Evolutionary conservation across 2,329 filamentous ascomycete genomes (phyloP).

Genomic region (Aquanectria penicillioides): DNA sequence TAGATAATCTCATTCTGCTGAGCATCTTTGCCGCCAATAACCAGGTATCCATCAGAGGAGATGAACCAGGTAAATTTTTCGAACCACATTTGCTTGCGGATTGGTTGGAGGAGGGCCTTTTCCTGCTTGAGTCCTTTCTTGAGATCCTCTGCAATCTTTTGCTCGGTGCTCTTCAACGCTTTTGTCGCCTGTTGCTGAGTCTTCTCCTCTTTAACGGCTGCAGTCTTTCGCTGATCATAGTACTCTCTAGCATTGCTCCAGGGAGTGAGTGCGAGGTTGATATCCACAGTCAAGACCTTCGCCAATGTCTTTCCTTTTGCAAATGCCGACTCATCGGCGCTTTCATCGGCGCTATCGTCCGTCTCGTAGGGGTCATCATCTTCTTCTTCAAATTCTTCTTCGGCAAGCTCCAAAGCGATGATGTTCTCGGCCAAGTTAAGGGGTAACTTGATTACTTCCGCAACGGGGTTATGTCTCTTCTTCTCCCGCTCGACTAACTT

Average conservation of each 20-base stretch:
- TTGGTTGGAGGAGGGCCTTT: constrained; percentile 84
- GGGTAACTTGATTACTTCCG: constrained; percentile 85
- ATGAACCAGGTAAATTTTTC: constrained; percentile 98
- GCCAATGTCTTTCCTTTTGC: constrained; percentile 56
- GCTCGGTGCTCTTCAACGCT: constrained; percentile 89
- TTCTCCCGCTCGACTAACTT: constrained; percentile 90
- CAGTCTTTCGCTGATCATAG: constrained; percentile 87
- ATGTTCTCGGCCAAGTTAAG: constrained; percentile 91
- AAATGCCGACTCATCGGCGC: constrained; percentile 46
- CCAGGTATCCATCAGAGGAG: constrained; percentile 93
- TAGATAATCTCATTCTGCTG: constrained; percentile 96
- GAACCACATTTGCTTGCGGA: constrained; percentile 90
- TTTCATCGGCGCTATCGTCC: constrained; percentile 67
- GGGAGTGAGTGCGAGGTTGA: constrained; percentile 82
- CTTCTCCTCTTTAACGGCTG: constrained; percentile 87
- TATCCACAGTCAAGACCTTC: constrained; percentile 77
- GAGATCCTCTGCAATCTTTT: constrained; percentile 86
- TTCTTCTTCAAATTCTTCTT: constrained; percentile 72
- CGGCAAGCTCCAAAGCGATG: constrained; percentile 81
- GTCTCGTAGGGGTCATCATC: constrained; percentile 70
- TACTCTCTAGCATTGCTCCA: constrained; percentile 94
- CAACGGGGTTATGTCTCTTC: constrained; percentile 82
- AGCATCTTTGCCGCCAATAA: constrained; percentile 87
- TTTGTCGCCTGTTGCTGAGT: constrained; percentile 83
- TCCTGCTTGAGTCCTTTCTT: constrained; percentile 92